Conservation (phyloP, 2,329 filamentous ascomycete genomes). For the Pyrenophora tritici-repentis region DNA sequence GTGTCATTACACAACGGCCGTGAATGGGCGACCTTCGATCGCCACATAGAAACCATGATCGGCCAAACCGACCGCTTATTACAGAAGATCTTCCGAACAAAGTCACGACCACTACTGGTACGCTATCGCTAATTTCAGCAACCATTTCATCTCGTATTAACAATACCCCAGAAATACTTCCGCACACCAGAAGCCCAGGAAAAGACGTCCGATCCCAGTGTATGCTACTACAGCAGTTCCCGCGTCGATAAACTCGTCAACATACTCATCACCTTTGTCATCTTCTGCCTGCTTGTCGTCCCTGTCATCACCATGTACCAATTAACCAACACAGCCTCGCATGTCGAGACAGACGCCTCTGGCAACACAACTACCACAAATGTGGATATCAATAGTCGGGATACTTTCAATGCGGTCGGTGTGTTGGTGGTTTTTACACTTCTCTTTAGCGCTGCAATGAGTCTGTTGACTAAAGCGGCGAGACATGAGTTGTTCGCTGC, state of each 20-base stretch:
- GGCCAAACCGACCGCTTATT: slow-evolving; percentile 31
- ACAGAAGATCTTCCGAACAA: slow-evolving; percentile 25
- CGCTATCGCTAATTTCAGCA: neutral
- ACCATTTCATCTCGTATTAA: neutral
- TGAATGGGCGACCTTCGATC: slow-evolving; percentile 51
- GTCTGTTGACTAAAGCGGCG: slow-evolving; percentile 43
- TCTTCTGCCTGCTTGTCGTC: slow-evolving; percentile 50
- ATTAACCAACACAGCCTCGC: slow-evolving; percentile 32
- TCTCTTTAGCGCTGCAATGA: slow-evolving; percentile 46
- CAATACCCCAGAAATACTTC: slow-evolving; percentile 39
- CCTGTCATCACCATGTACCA: slow-evolving; percentile 50
- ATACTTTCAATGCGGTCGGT: slow-evolving; percentile 49
- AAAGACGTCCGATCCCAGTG: slow-evolving; percentile 42
- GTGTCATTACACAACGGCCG: slow-evolving; percentile 47
- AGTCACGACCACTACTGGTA: slow-evolving; percentile 36
- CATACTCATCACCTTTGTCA: slow-evolving; percentile 50
- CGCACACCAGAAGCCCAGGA: slow-evolving; percentile 46
- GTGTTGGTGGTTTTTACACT: slow-evolving; percentile 51
- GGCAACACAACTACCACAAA: neutral
- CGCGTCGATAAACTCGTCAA: slow-evolving; percentile 50
- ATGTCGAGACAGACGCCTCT: neutral
- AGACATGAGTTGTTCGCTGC: slow-evolving; percentile 49
- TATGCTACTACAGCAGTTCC: slow-evolving; percentile 45
- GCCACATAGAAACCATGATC: slow-evolving; percentile 44
- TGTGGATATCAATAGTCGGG: slow-evolving; percentile 20